Base-by-base conservation (phyloP, 257 asterid species). In the Solanum ossicruentum region DNA sequence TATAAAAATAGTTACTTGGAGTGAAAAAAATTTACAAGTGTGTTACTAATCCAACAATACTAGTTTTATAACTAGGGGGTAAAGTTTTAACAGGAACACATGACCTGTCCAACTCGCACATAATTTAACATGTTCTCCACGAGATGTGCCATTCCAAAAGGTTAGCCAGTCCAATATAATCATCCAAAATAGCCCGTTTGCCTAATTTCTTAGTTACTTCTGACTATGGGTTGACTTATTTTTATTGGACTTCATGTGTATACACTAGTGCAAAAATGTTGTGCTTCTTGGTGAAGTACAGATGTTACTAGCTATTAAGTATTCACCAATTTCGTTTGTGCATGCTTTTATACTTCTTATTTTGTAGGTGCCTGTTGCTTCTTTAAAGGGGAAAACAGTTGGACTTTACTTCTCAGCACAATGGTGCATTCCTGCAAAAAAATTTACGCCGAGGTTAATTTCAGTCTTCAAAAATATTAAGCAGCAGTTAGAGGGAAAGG, bases 371-470 rank as follows among this genome's bases (percentile, higher is more conserved):
- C 86, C 94, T 0, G 87, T 90, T 41, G 8, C 86, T 49, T 88
- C 94, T 63, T 87, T 94, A 15, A 58, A 20, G 10, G 94, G 96
- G 36, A 92, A 92, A 87, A 93, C 95, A 1, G 83, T 92, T 36
- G 98, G 96, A 8, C 94, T 93, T 49, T 92, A 86, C 71, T 93
- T 92, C 91, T 92, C 96, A 8, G 96, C 96, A 1, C 81, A 89
- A 23, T 92, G 95, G 98, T 92, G 96, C 86, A 82, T 78, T 54
- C 98, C 98, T 0, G 94, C 90, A 0, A 79, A 52, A 45, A 89
- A 91, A 86, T 93, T 92, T 61, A 91, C 93, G 0, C 85, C 92
- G 16, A 92, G 91, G 88, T 83, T 94, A 55, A 86, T 87, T 77
- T 87, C 98, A 80, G 69, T 85, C 20, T 94, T 92, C 89, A 84